A percentile compares a stretch with the other conserved stretches of the same genome.
These are phyloP conservation scores for Teunomyces tritomae DNA, from an alignment of 805 yeast genomes.

Conservation along the genomic window DNA sequence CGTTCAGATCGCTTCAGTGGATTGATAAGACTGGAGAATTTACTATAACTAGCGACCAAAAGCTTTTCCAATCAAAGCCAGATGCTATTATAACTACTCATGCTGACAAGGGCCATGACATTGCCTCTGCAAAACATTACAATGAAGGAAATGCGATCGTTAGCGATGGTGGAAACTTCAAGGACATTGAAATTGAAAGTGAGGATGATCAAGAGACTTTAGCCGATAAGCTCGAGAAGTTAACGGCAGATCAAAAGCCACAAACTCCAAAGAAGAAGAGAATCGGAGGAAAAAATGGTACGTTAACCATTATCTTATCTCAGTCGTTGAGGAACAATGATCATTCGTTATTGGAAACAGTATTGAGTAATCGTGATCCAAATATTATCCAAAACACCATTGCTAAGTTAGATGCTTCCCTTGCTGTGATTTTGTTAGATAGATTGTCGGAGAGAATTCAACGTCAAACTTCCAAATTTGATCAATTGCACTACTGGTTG, in stretches of 20 bases:
- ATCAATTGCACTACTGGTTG: conserved; percentile 52
- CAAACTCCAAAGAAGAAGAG: conserved; percentile 31
- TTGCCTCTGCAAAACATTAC: conserved; percentile 53
- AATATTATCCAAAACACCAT: conserved; percentile 49
- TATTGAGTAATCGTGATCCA: conserved; percentile 57
- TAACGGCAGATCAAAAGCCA: conserved; percentile 22
- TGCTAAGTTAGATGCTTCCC: conserved; percentile 45
- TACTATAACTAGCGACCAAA: conserved; percentile 20
- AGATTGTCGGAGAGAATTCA: conserved; percentile 52
- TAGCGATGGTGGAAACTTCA: conserved; percentile 61
- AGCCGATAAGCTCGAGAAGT: conserved; percentile 53
- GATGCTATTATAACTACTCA: conserved; percentile 39
- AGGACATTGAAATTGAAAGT: conserved; percentile 50
- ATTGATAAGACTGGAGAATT: conserved; percentile 26
- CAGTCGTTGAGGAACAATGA: conserved; percentile 90
- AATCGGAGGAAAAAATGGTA: conserved; percentile 50
- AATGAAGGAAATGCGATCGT: conserved; percentile 61
- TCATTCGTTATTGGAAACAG: conserved; percentile 79
- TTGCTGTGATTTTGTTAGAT: conserved; percentile 50
- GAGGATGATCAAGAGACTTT: conserved; percentile 45
- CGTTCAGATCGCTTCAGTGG: conserved; percentile 57
- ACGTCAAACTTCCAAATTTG: conserved; percentile 49
- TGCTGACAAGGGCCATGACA: conserved; percentile 47
- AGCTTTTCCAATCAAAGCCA: conserved; percentile 39
- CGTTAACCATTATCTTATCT: conserved; percentile 77